Percentiles rank a stretch among this genome's conserved stretches.
Conservation (phyloP, 2,329 filamentous ascomycete species). For the Fusarium foetens region DNA sequence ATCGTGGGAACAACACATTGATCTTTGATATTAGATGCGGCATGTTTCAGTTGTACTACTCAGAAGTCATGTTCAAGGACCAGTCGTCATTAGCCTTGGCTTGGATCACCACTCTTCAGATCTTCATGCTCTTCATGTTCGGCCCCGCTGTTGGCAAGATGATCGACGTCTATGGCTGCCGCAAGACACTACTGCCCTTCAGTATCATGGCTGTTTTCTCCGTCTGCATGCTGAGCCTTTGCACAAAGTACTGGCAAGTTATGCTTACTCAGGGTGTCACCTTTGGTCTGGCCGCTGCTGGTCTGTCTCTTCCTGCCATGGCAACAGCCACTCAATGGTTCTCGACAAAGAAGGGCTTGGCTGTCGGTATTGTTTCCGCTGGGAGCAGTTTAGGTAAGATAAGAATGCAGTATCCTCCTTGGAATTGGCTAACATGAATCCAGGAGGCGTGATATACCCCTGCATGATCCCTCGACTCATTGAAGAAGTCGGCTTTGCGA, state of each 20-base stretch:
- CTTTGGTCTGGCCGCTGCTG: neutral
- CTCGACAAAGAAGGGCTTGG: neutral
- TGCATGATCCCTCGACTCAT: neutral
- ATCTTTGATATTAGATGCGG: neutral
- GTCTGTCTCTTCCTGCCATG: neutral
- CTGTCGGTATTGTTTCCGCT: neutral
- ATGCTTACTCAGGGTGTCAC: neutral
- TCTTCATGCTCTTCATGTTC: constrained; percentile 1
- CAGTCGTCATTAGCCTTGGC: neutral
- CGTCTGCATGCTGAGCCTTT: neutral
- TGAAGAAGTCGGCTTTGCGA: neutral
- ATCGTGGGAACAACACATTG: accelerated
- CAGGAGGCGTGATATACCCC: neutral
- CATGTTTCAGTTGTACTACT: constrained; percentile 6
- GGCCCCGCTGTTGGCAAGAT: neutral
- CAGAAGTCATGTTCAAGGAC: neutral
- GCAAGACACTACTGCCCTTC: neutral
- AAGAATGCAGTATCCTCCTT: neutral
- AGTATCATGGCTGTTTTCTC: neutral
- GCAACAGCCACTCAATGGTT: constrained; percentile 1
- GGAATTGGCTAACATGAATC: neutral
- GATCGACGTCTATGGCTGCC: neutral
- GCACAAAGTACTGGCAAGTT: neutral
- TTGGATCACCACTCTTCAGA: neutral
- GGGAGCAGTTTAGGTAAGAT: neutral